Percentiles rank a stretch among this genome's conserved stretches.
Evolutionary conservation across 2,329 filamentous ascomycete species (phyloP).

Genomic region (Pleurostoma richardsiae): DNA sequence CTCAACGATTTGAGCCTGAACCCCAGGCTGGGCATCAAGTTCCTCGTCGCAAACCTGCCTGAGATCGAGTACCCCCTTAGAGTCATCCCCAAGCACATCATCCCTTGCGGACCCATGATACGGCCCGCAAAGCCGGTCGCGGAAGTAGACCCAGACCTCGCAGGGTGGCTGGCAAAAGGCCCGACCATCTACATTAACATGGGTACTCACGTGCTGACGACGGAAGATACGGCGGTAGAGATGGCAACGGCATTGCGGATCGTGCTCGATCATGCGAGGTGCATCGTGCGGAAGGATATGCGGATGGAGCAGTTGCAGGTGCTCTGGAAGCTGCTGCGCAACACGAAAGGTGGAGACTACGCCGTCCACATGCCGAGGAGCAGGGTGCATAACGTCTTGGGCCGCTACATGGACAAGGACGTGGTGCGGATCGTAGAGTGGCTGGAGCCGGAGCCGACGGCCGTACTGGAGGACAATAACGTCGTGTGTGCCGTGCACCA

Average conservation of each 20-base stretch:
- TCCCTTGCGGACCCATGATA: slow-evolving; percentile 41
- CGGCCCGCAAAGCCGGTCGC: slow-evolving; percentile 22
- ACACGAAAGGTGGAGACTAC: slow-evolving; percentile 4
- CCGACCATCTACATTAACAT: slow-evolving; percentile 45
- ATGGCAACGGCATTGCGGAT: slow-evolving; percentile 29
- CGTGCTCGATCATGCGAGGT: slow-evolving; percentile 21
- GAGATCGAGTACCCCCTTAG: slow-evolving; percentile 33
- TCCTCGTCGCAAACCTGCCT: slow-evolving; percentile 19
- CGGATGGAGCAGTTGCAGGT: slow-evolving; percentile 27
- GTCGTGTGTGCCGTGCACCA: slow-evolving; percentile 32
- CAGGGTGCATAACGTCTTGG: slow-evolving; percentile 10
- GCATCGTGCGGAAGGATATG: slow-evolving; percentile 22
- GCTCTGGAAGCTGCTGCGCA: slow-evolving; percentile 29
- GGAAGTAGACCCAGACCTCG: slow-evolving; percentile 31
- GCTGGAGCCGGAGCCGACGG: slow-evolving; percentile 25
- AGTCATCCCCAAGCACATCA: slow-evolving; percentile 30
- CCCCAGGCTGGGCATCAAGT: slow-evolving; percentile 9
- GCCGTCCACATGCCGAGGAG: slow-evolving; percentile 1
- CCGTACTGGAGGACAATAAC: slow-evolving; percentile 21
- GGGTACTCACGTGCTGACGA: slow-evolving; percentile 30
- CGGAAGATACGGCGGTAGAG: slow-evolving; percentile 26
- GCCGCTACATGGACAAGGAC: slow-evolving; percentile 13
- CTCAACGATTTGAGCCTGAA: slow-evolving; percentile 14
- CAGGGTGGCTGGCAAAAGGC: slow-evolving; percentile 31
- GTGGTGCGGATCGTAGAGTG: slow-evolving; percentile 25